phyloP scores from a whole-genome alignment of 257 asterid species.

The Avicennia marina region DNA sequence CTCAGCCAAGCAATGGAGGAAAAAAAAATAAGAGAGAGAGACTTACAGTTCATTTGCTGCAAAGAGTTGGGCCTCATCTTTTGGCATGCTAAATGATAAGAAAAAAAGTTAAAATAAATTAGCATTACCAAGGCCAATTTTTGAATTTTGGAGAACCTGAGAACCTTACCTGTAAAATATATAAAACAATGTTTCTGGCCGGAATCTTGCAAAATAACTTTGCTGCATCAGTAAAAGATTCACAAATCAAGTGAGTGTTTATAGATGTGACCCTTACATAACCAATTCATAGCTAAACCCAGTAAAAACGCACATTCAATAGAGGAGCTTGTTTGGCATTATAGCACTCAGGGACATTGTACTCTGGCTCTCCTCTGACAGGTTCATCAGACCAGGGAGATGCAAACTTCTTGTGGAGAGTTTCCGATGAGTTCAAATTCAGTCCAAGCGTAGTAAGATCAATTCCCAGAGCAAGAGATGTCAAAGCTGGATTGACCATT shows the following conservation, averaged over 20 bases:
- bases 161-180: conserved; percentile 65
- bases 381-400: conserved; percentile 99
- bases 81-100: conserved; percentile 74
- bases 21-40: conserved; percentile 5
- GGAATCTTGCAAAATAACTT: conserved; percentile 53
- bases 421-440: conserved; percentile 86
- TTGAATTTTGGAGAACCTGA: background rate
- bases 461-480: conserved; percentile 78
- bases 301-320: conserved; percentile 44
- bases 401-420: conserved; percentile 75
- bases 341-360: conserved; percentile 45
- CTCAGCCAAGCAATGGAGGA: background rate
- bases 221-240: conserved; percentile 43
- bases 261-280: conserved; percentile 5
- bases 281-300: conserved; percentile 1
- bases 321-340: background rate
- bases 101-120: conserved; percentile 25
- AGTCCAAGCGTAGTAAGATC: conserved; percentile 92
- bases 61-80: conserved; percentile 79
- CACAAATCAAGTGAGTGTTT: background rate
- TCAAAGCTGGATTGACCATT: conserved; percentile 52
- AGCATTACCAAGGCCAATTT: conserved; percentile 13
- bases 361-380: conserved; percentile 87
- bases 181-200: conserved; percentile 63
- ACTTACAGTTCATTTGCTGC: conserved; percentile 89